Base-by-base conservation (phyloP, 2,329 filamentous ascomycete species). In the Daldinia sp. region DNA sequence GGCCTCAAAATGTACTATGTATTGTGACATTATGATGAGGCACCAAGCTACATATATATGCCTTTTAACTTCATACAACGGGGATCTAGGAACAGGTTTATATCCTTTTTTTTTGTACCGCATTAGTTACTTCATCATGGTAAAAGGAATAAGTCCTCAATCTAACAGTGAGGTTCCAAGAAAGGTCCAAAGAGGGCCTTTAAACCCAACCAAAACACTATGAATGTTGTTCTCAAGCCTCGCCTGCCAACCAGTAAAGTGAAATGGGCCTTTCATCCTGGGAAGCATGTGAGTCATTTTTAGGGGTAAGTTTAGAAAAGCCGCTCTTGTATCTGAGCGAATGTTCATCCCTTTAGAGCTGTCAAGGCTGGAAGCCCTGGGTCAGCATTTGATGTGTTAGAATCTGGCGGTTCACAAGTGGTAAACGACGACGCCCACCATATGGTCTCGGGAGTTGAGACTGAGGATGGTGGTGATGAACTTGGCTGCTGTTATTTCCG, bases 321-420 rank as follows among this genome's bases (percentile, higher is more conserved):
- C 44, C 37, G 15, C 33, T 20, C 20, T n/a, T 50, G 10, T 10
- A 37, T 28, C 30, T 33, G n/a, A 5, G 51, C 13, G 39, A 26
- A 3, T 35, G 9, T 4, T 41, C 39, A 20, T 20, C 13, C 28
- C 15, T 4, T 7, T 6, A 26, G 10, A 13, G 26, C 46, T 18
- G 33, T 75, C 53, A 75, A 51, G 72, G 74, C 20, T 76, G 73
- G 35, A 75, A 76, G 6, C 76, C 75, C 42, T 77, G 74, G 3
- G 76, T 77, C 20, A 77, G 53, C 60, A 78, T 78, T 62, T 78
- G 75, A 60, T 77, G 74, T 2, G 75, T 78, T 73, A 77, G 75
- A 37, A 76, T 73, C 67, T 77, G 74, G 35, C 76, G 75, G 44
- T 74, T 77, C 54, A 73, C 72, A 10, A 76, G 63, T 10, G 74